These are phyloP conservation scores for Pichia sp. DNA, from an alignment of 1,139 yeast genomes.

Conservation along the genomic window DNA sequence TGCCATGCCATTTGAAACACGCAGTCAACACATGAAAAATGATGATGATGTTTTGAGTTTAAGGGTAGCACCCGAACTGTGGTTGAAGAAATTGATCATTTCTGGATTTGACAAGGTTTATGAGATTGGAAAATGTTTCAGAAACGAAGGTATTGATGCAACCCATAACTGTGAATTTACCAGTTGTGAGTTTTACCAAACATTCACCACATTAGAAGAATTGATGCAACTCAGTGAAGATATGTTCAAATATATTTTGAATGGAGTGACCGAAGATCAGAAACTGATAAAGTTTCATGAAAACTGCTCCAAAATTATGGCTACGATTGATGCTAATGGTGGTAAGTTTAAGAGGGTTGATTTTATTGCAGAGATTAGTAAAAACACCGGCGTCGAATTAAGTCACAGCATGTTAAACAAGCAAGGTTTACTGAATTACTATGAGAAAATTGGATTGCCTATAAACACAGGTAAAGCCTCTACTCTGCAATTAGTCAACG, in stretches of 20 bases:
- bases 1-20: constrained; percentile 73
- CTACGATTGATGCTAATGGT: constrained; percentile 19
- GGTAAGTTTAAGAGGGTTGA: constrained; percentile 38
- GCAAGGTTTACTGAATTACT: no score
- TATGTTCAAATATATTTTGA: constrained; percentile 36
- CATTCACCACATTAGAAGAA: constrained; percentile 63
- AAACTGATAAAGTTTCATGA: constrained; percentile 16
- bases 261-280: constrained; percentile 12
- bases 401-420: no score
- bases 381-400: no score
- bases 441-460: not conserved
- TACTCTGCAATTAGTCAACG: constrained; percentile 42
- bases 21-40: constrained; percentile 37
- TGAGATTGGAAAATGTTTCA: constrained; percentile 77
- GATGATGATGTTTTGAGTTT: constrained; percentile 40
- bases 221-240: constrained; percentile 59
- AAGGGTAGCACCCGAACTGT: constrained; percentile 90
- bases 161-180: constrained; percentile 96
- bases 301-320: constrained; percentile 20
- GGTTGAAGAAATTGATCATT: constrained; percentile 77
- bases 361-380: constrained; percentile 40
- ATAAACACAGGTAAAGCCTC: constrained; percentile 28
- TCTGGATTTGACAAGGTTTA: constrained; percentile 81
- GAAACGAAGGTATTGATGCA: constrained; percentile 89
- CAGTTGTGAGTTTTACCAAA: constrained; percentile 86